A percentile compares a stretch with the other conserved stretches of the same genome.
phyloP scores from a whole-genome alignment of 2,329 filamentous ascomycete genomes.

The Anthostomella pinea region DNA sequence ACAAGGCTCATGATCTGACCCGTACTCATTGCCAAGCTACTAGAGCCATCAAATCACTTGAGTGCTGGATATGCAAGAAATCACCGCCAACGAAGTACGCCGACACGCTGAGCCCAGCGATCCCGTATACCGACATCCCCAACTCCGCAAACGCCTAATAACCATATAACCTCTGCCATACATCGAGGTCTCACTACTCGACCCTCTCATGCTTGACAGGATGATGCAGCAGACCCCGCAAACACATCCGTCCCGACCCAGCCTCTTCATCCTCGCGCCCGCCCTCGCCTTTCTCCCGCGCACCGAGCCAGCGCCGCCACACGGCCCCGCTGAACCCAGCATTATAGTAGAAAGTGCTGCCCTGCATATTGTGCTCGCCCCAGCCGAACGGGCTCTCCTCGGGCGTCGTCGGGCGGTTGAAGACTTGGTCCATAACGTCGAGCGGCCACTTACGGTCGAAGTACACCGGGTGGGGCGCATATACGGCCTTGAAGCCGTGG shows the following conservation, averaged over 20 bases:
- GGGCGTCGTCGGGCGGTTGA: slow-evolving; percentile 57
- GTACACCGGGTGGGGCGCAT: slow-evolving; percentile 68
- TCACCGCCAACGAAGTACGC: no score
- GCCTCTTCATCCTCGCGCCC: slow-evolving; percentile 33
- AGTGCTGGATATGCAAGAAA: no score
- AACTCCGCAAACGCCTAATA: no score
- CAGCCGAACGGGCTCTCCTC: slow-evolving; percentile 55
- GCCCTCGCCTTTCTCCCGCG: slow-evolving; percentile 25
- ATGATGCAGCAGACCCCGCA: slow-evolving; percentile 63
- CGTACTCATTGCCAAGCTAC: no score
- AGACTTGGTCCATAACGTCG: slow-evolving; percentile 57
- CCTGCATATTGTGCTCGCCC: slow-evolving; percentile 64
- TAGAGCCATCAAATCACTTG: no score
- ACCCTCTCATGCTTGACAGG: slow-evolving; percentile 52
- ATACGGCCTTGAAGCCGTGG: slow-evolving; percentile 85
- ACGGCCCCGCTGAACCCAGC: slow-evolving; percentile 58
- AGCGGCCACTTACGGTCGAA: slow-evolving; percentile 59
- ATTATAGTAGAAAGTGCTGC: slow-evolving; percentile 67
- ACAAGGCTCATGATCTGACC: no score
- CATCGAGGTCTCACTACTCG: no score
- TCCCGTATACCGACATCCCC: no score
- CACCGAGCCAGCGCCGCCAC: slow-evolving; percentile 59
- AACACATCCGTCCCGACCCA: slow-evolving; percentile 54
- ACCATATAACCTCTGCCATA: no score
- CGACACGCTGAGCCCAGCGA: no score